phyloP scores from a whole-genome alignment of 2,329 filamentous ascomycete species.

The Pseudogymnoascus sp. region DNA sequence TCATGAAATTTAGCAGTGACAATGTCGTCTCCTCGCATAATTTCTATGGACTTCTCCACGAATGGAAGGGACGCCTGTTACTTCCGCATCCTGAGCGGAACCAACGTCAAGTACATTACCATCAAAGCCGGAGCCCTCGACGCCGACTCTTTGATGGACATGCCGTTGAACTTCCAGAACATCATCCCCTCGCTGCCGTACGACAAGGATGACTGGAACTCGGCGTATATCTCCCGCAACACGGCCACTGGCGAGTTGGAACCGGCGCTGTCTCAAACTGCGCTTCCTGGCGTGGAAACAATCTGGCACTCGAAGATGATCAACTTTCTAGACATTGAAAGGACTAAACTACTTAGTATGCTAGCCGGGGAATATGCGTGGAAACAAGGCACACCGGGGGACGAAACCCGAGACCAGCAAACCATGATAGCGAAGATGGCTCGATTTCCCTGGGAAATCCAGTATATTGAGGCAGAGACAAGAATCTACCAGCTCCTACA shows the following conservation, averaged over 20 bases:
- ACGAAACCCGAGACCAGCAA: neutral
- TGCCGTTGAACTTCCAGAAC: neutral
- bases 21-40: neutral
- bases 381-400: neutral
- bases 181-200: neutral
- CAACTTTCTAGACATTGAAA: neutral
- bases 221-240: neutral
- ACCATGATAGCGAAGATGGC: conserved; percentile 16
- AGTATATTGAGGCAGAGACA: conserved; percentile 19
- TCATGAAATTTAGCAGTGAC: neutral
- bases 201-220: neutral
- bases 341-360: neutral
- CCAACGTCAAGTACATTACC: neutral
- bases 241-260: neutral
- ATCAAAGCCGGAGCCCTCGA: neutral
- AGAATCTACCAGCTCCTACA: conserved; percentile 13
- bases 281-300: neutral
- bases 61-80: neutral
- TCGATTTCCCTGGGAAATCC: conserved; percentile 21
- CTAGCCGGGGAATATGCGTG: neutral
- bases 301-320: neutral
- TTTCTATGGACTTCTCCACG: neutral
- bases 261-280: neutral
- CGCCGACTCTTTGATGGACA: neutral
- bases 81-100: neutral